These are phyloP conservation scores for Agastache rugosa DNA, from an alignment of 257 asterid genomes.

Conservation along the genomic window DNA sequence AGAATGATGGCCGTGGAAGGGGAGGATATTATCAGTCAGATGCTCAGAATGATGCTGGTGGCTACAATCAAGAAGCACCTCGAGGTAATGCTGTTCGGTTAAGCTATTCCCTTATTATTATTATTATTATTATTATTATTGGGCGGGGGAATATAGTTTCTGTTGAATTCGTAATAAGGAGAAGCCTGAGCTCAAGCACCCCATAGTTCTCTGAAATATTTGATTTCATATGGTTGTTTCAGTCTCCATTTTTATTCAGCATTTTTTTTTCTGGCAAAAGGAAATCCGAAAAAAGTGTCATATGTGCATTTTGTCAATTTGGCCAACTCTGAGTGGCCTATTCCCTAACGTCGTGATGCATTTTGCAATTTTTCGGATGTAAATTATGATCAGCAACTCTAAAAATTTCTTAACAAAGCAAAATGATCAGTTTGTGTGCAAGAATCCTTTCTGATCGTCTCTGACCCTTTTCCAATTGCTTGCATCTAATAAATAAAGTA, in stretches of 20 bases:
- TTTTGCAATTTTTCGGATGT: background rate
- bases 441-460: background rate
- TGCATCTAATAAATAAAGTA: too few species aligned
- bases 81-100: conserved; percentile 45
- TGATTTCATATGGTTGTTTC: background rate
- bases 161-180: background rate
- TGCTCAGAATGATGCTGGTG: conserved; percentile 40
- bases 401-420: background rate
- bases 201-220: background rate
- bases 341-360: background rate
- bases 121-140: background rate
- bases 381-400: background rate
- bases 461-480: background rate
- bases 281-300: background rate
- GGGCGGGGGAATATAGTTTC: background rate
- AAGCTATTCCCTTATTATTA: background rate
- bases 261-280: background rate
- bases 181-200: background rate
- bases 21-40: background rate
- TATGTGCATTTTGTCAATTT: background rate
- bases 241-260: background rate
- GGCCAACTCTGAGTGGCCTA: background rate
- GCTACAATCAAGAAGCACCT: conserved; percentile 77
- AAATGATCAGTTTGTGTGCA: background rate
- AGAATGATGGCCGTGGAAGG: conserved; percentile 58